phyloP scores from a whole-genome alignment of 345 rosid genomes.

The Pseudoturritis turrita region DNA sequence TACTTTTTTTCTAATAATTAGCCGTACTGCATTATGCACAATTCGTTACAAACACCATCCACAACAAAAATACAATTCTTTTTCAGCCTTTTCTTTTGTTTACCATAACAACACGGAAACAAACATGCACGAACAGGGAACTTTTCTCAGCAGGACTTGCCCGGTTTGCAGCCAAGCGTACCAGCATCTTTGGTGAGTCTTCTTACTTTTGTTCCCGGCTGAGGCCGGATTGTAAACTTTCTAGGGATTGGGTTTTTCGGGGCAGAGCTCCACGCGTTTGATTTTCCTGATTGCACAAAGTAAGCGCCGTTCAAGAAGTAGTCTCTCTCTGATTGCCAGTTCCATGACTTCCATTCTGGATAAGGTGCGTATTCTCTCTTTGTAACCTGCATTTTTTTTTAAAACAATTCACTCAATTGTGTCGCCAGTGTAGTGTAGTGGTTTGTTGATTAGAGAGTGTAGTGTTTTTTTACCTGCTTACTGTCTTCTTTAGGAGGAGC shows the following conservation, averaged over 20 bases:
- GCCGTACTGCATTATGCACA: conserved; percentile 22
- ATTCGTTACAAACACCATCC: conserved; percentile 12
- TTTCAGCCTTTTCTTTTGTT: not conserved
- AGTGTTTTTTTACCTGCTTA: conserved; percentile 43
- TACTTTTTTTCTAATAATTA: not conserved
- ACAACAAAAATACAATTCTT: conserved; percentile 9
- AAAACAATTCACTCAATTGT: not conserved
- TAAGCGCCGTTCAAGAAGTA: conserved; percentile 63
- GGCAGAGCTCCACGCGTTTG: conserved; percentile 3
- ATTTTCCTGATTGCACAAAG: conserved; percentile 59
- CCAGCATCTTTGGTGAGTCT: conserved; percentile 50
- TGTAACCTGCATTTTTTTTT: conserved; percentile 39
- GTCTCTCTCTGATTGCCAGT: conserved; percentile 70
- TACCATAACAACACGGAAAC: conserved; percentile 16
- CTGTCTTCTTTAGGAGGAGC: conserved; percentile 41
- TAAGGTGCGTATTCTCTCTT: conserved; percentile 47
- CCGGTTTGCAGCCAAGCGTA: conserved; percentile 40
- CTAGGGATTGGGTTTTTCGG: conserved; percentile 31
- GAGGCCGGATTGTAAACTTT: conserved; percentile 28
- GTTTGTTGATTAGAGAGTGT: not conserved
- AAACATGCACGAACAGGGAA: not conserved
- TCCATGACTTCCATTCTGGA: conserved; percentile 56
- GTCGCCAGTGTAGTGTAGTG: conserved; percentile 7
- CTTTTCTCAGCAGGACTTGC: conserved; percentile 32
- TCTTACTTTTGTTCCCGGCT: conserved; percentile 42